Evolutionary conservation across 106 monocot genomes (phyloP), one percentile per base, ranked within the genome.

Genomic region (Iris macrosiphon): DNA sequence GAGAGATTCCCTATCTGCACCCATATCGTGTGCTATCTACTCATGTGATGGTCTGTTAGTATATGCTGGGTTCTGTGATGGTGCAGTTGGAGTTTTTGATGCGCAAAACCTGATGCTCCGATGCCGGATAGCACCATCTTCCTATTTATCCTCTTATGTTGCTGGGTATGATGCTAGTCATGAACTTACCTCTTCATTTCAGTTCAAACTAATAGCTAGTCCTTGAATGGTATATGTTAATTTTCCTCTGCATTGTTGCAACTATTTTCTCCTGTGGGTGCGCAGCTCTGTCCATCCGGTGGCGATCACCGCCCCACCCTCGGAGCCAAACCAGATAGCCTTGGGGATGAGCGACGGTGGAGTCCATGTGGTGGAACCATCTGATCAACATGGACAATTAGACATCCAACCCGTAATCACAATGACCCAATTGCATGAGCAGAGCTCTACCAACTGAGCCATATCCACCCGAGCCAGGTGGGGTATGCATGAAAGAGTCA

Each of bases 21-120:
- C 80, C 7, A 74, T 93, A 33, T 83, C 93, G 30, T 77, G 83
- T 53, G 93, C 87, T 4, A 70, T 93, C 55, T 93, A 93, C 67
- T 93, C 93, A 14, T 93, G 93, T 41, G 93, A 93, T 63, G 80
- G 93, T 20, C 55, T 73, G 29, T 63, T 83, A 35, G 74, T 93
- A 7, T 93, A 80, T 72, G 74, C 83, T 50, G 80, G 76, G 45
- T 93, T 93, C 63, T 93, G 87, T 72, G 93, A 93, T 63, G 93
- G 93, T 58, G 87, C 93, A 15, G 39, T 93, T 62, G 93, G 93
- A 45, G 80, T 87, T 45, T 93, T 93, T 54, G 93, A 93, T 69
- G 71, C 77, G 8, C 87, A 83, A 7, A 65, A 59, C 59, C 65
- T 93, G 13, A 71, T 87, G 43, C 68, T 93, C 7, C 79, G 80